phyloP scores from a whole-genome alignment of 2,329 filamentous ascomycete species.

The Cylindrodendrum hubeiense region DNA sequence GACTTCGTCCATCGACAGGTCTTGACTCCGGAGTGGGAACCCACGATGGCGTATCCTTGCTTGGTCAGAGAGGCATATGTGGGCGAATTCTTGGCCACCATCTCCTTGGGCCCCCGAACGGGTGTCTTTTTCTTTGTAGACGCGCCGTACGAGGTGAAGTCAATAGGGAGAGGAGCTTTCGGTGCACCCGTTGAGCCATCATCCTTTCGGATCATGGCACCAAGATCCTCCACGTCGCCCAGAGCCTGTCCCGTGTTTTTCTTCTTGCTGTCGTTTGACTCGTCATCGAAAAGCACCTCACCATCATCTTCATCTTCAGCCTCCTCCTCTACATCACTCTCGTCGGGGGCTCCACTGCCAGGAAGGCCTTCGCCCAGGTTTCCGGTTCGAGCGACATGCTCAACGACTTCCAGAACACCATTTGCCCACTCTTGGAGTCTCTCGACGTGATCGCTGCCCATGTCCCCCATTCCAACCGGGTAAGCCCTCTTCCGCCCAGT shows the following conservation, averaged over 20 bases:
- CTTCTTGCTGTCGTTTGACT: slow-evolving; percentile 54
- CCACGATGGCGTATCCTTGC: slow-evolving; percentile 95
- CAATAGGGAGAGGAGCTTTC: slow-evolving; percentile 75
- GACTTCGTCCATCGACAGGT: slow-evolving; percentile 99
- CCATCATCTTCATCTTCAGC: slow-evolving; percentile 70
- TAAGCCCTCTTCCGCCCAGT: slow-evolving; percentile 88
- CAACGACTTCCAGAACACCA: slow-evolving; percentile 80
- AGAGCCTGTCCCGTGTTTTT: slow-evolving; percentile 58
- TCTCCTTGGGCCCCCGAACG: slow-evolving; percentile 77
- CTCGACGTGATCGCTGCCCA: slow-evolving; percentile 77
- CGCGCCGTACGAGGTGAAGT: slow-evolving; percentile 83
- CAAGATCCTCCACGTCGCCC: slow-evolving; percentile 88
- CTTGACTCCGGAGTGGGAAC: slow-evolving; percentile 95
- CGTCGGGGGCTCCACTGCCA: slow-evolving; percentile 85
- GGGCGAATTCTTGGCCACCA: slow-evolving; percentile 92
- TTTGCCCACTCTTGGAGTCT: slow-evolving; percentile 82
- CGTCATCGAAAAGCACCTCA: slow-evolving; percentile 60
- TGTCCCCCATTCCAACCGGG: slow-evolving; percentile 88
- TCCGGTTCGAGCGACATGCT: slow-evolving; percentile 71
- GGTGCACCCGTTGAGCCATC: slow-evolving; percentile 42
- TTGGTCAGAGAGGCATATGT: slow-evolving; percentile 93
- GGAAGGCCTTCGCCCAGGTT: slow-evolving; percentile 73
- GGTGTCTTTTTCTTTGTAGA: slow-evolving; percentile 58
- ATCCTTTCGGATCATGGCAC: slow-evolving; percentile 69
- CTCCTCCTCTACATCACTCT: slow-evolving; percentile 83